Conservation (phyloP, 73 alveolate genomes). For the Breviolum minutum region DNA sequence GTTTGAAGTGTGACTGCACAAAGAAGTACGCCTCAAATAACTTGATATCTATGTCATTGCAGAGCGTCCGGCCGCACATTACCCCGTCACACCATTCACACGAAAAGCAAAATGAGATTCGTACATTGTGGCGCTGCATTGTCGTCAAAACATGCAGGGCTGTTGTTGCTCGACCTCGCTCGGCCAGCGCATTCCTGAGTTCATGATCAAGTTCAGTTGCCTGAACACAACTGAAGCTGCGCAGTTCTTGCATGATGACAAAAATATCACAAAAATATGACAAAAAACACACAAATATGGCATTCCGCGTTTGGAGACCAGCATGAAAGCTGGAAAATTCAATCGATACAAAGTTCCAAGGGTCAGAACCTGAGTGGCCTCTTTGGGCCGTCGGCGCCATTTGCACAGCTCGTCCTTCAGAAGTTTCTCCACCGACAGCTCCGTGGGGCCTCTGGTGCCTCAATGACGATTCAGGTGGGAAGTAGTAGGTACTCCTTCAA, state of each 20-base stretch:
- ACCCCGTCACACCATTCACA: no score
- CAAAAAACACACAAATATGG: background rate
- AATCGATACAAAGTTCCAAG: background rate
- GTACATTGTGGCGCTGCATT: background rate
- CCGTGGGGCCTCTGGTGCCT: background rate
- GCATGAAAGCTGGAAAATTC: background rate
- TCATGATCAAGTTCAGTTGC: background rate
- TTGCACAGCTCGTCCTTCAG: background rate
- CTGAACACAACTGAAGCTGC: background rate
- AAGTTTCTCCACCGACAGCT: background rate
- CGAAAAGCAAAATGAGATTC: background rate
- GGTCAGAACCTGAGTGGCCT: conserved; percentile 7
- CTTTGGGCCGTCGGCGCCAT: conserved; percentile 47
- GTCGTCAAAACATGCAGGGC: background rate
- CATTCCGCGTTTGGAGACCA: background rate
- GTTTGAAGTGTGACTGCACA: no score
- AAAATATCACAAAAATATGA: background rate
- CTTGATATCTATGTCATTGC: no score
- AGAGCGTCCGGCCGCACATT: background rate
- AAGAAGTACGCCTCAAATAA: background rate
- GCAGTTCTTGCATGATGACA: background rate
- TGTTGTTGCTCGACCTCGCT: background rate
- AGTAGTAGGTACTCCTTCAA: no score
- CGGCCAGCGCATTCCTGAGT: conserved; percentile 51
- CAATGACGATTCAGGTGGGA: no score